Conservation (phyloP, 352 stramenopile genomes). For the Elongisporangium prolatum region DNA sequence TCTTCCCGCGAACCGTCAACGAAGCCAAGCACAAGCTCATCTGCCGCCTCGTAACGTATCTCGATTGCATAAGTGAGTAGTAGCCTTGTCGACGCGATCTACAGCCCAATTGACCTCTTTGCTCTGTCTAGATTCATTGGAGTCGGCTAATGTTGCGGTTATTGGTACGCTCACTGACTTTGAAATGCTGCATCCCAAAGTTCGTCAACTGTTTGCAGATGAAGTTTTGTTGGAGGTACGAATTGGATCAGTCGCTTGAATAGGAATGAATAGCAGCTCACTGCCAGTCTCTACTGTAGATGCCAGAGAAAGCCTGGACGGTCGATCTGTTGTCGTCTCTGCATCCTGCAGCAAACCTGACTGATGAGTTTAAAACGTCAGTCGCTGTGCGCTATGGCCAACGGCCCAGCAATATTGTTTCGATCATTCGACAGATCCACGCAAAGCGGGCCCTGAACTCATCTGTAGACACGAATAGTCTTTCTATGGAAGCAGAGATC, state of each 20-base stretch:
- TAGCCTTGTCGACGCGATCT: not conserved
- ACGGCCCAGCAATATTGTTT: constrained; percentile 61
- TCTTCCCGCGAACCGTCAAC: constrained; percentile 68
- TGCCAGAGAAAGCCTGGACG: constrained; percentile 58
- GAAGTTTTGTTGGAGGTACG: constrained; percentile 68
- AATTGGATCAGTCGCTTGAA: not conserved
- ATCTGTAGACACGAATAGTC: not conserved
- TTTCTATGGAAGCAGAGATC: constrained; percentile 34
- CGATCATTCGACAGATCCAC: constrained; percentile 43
- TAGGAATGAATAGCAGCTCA: not conserved
- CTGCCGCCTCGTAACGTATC: constrained; percentile 45
- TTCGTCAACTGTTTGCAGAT: constrained; percentile 74
- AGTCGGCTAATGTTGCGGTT: constrained; percentile 32
- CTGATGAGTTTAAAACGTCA: constrained; percentile 43
- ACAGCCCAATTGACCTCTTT: not conserved
- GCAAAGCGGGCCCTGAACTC: not conserved
- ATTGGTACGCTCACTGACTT: constrained; percentile 65
- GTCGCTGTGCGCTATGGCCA: constrained; percentile 75
- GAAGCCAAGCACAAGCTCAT: constrained; percentile 71
- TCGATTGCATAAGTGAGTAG: constrained; percentile 53
- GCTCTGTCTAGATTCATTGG: not conserved
- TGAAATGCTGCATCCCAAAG: constrained; percentile 45
- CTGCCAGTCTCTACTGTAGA: constrained; percentile 14
- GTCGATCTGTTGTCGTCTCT: constrained; percentile 38
- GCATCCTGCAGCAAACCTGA: constrained; percentile 27